These are phyloP conservation scores for Mycocentrospora acerina DNA, from an alignment of 2,329 filamentous ascomycete genomes.

Conservation along the genomic window DNA sequence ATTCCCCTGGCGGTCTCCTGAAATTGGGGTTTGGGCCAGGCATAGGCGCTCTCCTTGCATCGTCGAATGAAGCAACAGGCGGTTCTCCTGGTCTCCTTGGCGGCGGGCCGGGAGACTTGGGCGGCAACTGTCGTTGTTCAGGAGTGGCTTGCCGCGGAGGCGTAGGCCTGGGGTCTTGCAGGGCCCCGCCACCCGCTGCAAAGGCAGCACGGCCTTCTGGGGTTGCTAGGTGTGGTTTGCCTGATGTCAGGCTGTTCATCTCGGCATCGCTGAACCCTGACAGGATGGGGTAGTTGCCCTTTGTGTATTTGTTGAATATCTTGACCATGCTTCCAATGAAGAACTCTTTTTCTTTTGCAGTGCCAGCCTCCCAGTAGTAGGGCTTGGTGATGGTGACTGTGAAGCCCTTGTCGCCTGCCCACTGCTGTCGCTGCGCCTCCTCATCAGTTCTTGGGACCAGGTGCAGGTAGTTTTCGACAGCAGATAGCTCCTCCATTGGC, in stretches of 20 bases:
- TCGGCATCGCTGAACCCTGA: constrained; percentile 81
- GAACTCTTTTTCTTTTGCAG: constrained; percentile 96
- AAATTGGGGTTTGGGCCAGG: constrained; percentile 22
- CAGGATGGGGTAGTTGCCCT: constrained; percentile 68
- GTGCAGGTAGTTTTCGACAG: constrained; percentile 79
- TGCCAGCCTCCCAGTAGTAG: constrained; percentile 95
- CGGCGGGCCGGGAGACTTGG: constrained; percentile 24
- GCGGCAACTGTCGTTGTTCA: constrained; percentile 21
- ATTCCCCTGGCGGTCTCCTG: constrained; percentile 23
- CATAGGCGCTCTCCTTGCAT: constrained; percentile 15
- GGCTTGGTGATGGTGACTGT: constrained; percentile 86
- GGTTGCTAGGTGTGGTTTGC: constrained; percentile 33
- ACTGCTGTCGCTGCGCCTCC: constrained; percentile 65
- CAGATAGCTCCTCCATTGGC: constrained; percentile 86
- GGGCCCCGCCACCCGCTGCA: constrained; percentile 7
- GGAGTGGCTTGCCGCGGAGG: constrained; percentile 17
- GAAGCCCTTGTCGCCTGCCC: constrained; percentile 84
- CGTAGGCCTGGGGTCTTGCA: constrained; percentile 11
- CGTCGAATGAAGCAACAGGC: constrained; percentile 11
- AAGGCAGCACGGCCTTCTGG: constrained; percentile 27
- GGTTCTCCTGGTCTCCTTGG: constrained; percentile 23
- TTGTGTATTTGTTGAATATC: constrained; percentile 93
- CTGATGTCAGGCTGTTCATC: constrained; percentile 70
- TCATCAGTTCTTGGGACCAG: constrained; percentile 58
- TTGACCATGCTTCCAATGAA: constrained; percentile 96